Evolutionary conservation across 176 grass and related monocot genomes (phyloP).

Genomic region (Rhynchospora tenuis): DNA sequence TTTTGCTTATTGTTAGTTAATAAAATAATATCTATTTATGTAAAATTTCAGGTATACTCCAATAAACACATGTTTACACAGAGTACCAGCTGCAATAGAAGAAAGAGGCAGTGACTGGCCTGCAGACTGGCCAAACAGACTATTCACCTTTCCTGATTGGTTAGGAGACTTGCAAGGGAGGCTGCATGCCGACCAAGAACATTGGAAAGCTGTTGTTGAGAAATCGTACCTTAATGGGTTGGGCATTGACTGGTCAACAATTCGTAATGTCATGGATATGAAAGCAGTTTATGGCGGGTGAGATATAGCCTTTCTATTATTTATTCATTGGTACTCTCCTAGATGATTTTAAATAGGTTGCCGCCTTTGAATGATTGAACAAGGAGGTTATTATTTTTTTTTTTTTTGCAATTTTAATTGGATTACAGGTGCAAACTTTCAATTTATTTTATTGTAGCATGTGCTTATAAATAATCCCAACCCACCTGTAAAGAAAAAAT

Average conservation of each 20-base stretch:
- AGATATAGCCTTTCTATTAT: not conserved
- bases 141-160: slow-evolving; percentile 74
- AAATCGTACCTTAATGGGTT: slow-evolving; percentile 90
- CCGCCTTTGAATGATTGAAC: not conserved
- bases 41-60: slow-evolving; percentile 57
- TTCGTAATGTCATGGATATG: slow-evolving; percentile 89
- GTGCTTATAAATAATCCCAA: not conserved
- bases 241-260: slow-evolving; percentile 84
- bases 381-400: not conserved
- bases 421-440: not conserved
- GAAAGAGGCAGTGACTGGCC: slow-evolving; percentile 90
- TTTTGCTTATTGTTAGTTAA: not conserved
- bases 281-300: slow-evolving; percentile 91
- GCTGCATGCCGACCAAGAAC: slow-evolving; percentile 51
- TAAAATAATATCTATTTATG: slow-evolving; percentile 1
- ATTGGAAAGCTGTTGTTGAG: slow-evolving; percentile 77
- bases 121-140: slow-evolving; percentile 91
- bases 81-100: slow-evolving; percentile 77
- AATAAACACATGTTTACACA: slow-evolving; percentile 78
- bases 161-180: slow-evolving; percentile 58
- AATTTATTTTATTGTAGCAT: not conserved
- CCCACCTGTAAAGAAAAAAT: not conserved
- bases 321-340: slow-evolving; percentile 5
- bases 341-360: not conserved
- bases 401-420: not conserved